Conservation (phyloP, 345 rosid genomes). For the Acer negundo region DNA sequence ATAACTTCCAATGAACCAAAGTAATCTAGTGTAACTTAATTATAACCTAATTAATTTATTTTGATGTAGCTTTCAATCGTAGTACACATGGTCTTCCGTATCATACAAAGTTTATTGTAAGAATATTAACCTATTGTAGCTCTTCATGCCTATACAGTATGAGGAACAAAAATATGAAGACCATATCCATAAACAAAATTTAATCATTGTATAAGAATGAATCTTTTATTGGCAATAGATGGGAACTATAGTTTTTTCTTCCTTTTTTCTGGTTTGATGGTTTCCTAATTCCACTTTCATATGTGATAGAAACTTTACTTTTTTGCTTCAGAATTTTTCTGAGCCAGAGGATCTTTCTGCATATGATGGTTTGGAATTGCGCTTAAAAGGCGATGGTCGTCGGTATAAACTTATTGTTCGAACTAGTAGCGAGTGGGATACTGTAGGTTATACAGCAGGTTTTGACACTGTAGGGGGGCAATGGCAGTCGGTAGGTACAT, state of each 20-base stretch:
- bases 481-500: conserved; percentile 82
- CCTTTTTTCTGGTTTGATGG: neutral
- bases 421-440: conserved; percentile 84
- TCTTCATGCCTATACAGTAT: neutral
- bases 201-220: neutral
- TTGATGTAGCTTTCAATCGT: neutral
- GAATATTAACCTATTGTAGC: neutral
- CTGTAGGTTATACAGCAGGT: conserved; percentile 80
- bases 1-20: neutral
- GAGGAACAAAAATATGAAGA: neutral
- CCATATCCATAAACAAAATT: neutral
- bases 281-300: neutral
- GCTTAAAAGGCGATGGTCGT: conserved; percentile 81
- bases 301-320: conserved; percentile 12
- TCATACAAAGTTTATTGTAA: neutral
- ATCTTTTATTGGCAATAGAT: neutral
- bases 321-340: conserved; percentile 66
- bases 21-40: neutral
- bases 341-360: conserved; percentile 80
- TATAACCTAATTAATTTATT: neutral
- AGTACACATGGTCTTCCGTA: neutral
- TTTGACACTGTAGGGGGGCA: conserved; percentile 75
- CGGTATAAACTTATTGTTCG: conserved; percentile 84
- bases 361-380: conserved; percentile 84
- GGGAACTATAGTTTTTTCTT: neutral